Evolutionary conservation across 2,329 filamentous ascomycete genomes (phyloP), one percentile per base, ranked within the genome.

Genomic region (Pseudogymnoascus sp.): DNA sequence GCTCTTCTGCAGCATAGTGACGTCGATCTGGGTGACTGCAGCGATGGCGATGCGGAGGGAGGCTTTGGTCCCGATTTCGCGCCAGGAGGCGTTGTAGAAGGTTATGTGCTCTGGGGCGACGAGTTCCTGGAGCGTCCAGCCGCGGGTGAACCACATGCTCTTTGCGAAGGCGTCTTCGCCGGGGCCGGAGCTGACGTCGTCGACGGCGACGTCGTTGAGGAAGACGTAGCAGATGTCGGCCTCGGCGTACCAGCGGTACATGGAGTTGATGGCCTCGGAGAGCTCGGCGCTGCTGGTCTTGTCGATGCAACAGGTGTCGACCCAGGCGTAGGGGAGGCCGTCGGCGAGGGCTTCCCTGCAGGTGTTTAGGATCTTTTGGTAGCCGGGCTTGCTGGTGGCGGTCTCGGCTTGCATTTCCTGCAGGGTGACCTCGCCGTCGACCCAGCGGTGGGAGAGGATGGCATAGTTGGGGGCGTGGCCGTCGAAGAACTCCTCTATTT

Each of bases 401-500:
- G 47, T 44, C 63, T 19, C 44, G 10, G 36, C 17, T 35, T 38
- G 31, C 11, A 66, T 31, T 50, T 64, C 63, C 17, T 65, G 62
- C 60, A 64, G 63, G 21, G 28, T 53, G 11, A 66, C 65, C 40
- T 65, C 65, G 2, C 36, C 38, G 7, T 62, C 33, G 26, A 50
- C 50, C 65, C 65, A 66, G n/a, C 53, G 57, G 38, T 66, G 64
- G 21, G 65, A 66, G 4, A 66, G 60, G 26, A 64, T 66, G 2
- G 65, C 65, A 65, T 65, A 66, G 3, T 67, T 66, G 9, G 64
- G 63, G 11, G 72, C 61, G 10, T 64, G 61, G 26, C 67, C 67
- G 23, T 64, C 67, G 23, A 69, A 66, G 15, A 69, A 62, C n/a
- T 66, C 67, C 17, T 68, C 67, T 19, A 65, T 44, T 61, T 63